Base-by-base conservation (phyloP, 257 asterid species). In the Nicotiana benthamiana region DNA sequence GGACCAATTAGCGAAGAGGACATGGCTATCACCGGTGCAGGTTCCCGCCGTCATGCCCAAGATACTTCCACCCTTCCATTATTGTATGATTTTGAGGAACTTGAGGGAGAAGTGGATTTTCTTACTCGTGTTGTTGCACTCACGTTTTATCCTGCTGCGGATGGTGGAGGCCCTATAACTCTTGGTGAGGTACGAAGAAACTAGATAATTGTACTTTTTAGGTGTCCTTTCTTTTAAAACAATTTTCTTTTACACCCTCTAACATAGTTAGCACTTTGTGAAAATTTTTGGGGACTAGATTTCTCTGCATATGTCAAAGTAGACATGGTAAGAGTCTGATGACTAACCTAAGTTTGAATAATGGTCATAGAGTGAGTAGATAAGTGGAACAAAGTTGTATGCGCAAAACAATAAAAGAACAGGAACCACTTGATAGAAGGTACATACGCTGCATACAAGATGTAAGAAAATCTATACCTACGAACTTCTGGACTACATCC, bases 21-120 rank as follows among this genome's bases (percentile, higher is more conserved):
- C 83, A 90, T 91, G 93, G 99, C 99, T 80, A 85, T 95, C 75
- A 93, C 98, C 78, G 99, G 98, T 63, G 97, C 95, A 82, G 97
- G 99, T 89, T 86, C 97, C 64, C 93, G 97, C 51, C 85, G 92
- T 75, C 93, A 94, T 85, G 91, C 89, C 56, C 96, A 93, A 87
- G 97, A 92, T 81, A 80, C 89, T 40, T 86, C 95, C 77, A 84
- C 57, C 80, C 94, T 93, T 81, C 92, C 97, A 75, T 86, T 90
- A 84, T 87, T 92, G 61, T 96, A 96, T 83, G 99, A 93, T 82
- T 96, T 96, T 87, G 99, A 96, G 88, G 99, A 95, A 86, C 90
- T 93, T 74, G 98, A 94, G 87, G 98, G 98, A 82, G 93, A 96
- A 83, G 80, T 96, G 85, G 98, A 96, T 86, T 96, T 96, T 82